Evolutionary conservation across 306 rosid genomes (phyloP).

Genomic region (Senna tora): DNA sequence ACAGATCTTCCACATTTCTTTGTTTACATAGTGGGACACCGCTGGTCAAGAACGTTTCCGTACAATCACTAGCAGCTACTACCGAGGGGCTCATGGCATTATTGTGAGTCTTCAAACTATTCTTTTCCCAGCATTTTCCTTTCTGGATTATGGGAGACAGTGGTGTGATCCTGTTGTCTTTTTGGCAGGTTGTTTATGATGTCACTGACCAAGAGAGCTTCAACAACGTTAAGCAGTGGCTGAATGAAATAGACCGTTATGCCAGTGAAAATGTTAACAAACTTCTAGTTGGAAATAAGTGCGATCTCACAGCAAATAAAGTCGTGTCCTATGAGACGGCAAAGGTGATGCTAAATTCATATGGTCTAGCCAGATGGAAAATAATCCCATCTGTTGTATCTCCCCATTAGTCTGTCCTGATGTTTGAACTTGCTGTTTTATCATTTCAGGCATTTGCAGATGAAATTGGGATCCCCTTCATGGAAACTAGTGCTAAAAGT

Average conservation of each 20-base stretch:
- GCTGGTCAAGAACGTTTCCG: slow-evolving; percentile 99
- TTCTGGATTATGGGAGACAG: slow-evolving; percentile 19
- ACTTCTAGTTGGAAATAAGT: slow-evolving; percentile 78
- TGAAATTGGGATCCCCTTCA: slow-evolving; percentile 80
- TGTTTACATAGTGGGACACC: slow-evolving; percentile 87
- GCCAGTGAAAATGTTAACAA: slow-evolving; percentile 84
- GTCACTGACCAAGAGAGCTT: slow-evolving; percentile 88
- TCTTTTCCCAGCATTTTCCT: not conserved
- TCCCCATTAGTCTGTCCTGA: slow-evolving; percentile 20
- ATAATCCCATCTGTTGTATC: slow-evolving; percentile 8
- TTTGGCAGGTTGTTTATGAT: slow-evolving; percentile 73
- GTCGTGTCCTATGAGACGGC: slow-evolving; percentile 73
- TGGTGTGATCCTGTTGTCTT: slow-evolving; percentile 28
- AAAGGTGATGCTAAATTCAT: slow-evolving; percentile 50
- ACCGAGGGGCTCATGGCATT: slow-evolving; percentile 99
- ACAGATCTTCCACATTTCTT: slow-evolving; percentile 35
- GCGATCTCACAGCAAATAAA: slow-evolving; percentile 72
- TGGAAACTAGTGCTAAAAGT: slow-evolving; percentile 85
- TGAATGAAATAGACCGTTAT: slow-evolving; percentile 81
- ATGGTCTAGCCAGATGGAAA: not conserved
- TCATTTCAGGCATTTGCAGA: slow-evolving; percentile 71
- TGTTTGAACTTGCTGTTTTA: slow-evolving; percentile 30
- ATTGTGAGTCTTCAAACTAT: slow-evolving; percentile 61
- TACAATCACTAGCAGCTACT: slow-evolving; percentile 99
- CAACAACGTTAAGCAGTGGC: slow-evolving; percentile 81